These are phyloP conservation scores for Fusarium sp. DNA, from an alignment of 2,329 filamentous ascomycete species.

Conservation along the genomic window DNA sequence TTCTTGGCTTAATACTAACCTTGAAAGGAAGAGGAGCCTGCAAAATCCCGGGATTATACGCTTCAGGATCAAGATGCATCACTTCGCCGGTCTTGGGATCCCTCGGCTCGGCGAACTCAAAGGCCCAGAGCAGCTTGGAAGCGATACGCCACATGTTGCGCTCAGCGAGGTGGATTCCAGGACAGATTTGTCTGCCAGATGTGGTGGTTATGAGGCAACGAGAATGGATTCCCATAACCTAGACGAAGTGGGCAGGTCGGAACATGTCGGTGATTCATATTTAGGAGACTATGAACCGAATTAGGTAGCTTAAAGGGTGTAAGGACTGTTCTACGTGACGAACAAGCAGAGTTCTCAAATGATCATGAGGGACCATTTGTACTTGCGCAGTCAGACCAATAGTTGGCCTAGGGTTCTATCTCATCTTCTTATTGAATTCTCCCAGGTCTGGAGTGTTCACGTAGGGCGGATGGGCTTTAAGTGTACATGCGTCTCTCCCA, in stretches of 20 bases:
- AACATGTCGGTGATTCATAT: not conserved
- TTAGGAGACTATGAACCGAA: not conserved
- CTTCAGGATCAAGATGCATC: not conserved
- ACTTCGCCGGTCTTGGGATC: not conserved
- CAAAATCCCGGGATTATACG: not conserved
- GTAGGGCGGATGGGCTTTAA: not conserved
- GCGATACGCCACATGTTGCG: not conserved
- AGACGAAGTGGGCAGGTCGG: not conserved
- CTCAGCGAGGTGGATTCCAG: not conserved
- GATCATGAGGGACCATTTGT: not conserved
- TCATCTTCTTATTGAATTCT: not conserved
- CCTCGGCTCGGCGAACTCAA: not conserved
- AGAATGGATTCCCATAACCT: too few species aligned
- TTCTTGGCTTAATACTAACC: not conserved
- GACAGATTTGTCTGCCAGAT: not conserved
- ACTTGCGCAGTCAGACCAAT: not conserved
- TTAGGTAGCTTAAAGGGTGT: not conserved
- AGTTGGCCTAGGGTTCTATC: not conserved
- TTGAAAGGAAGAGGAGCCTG: not conserved
- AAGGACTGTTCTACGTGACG: too few species aligned
- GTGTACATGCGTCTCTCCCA: not conserved
- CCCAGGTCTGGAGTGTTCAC: not conserved
- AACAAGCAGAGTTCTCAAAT: not conserved
- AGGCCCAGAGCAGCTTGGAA: not conserved
- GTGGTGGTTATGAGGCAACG: too few species aligned